These are phyloP conservation scores for Vanrija humicola DNA, from an alignment of 1,284 basidiomycete species.

Conservation along the genomic window DNA sequence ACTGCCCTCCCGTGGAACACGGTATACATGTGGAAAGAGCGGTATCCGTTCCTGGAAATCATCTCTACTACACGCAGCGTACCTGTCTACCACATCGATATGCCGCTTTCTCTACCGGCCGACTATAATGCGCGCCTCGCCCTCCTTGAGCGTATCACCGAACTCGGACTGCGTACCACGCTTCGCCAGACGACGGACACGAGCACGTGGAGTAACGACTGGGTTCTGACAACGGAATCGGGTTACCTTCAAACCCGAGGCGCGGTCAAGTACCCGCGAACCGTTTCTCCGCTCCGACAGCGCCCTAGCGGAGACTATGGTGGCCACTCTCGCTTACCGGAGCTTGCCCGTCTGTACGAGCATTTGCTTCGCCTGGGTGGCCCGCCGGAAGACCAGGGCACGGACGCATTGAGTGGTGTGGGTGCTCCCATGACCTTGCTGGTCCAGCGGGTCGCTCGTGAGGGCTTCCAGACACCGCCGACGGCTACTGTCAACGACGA, in stretches of 20 bases:
- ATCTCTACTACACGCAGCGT: neutral
- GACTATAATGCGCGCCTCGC: conserved; percentile 2
- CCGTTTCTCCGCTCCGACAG: neutral
- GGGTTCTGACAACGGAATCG: conserved; percentile 13
- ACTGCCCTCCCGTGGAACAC: conserved; percentile 4
- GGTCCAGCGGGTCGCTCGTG: conserved; percentile 16
- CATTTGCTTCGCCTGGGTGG: neutral
- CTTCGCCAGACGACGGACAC: neutral
- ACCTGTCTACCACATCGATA: conserved; percentile 16
- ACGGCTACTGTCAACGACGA: conserved; percentile 5
- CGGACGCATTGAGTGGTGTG: neutral
- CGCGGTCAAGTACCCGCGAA: neutral
- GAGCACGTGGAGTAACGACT: neutral
- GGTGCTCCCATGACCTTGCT: conserved; percentile 8
- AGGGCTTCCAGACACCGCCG: neutral
- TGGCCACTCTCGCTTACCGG: neutral
- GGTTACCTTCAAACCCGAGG: neutral
- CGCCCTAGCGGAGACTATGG: neutral
- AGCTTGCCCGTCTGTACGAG: conserved; percentile 11
- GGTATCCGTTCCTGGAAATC: conserved; percentile 16
- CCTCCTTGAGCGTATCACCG: conserved; percentile 3
- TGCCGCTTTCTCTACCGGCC: conserved; percentile 10
- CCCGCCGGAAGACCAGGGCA: neutral
- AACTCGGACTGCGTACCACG: neutral
- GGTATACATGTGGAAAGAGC: conserved; percentile 2